Evolutionary conservation across 1,139 yeast genomes (phyloP), one percentile per base, ranked within the genome.

Genomic region (Wickerhamiella pararugosa): DNA sequence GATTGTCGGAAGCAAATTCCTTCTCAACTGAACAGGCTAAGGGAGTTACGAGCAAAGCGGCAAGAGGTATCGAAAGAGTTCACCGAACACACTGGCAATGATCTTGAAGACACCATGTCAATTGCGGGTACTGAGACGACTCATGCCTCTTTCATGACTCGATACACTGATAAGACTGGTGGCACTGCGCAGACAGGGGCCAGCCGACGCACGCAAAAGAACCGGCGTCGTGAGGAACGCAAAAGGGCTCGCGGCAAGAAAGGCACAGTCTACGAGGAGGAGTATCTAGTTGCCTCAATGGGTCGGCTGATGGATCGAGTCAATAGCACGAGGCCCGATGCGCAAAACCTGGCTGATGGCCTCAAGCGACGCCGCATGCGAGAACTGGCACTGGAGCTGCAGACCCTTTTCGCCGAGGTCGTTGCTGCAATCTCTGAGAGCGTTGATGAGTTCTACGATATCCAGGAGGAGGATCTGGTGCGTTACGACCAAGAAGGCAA

Each of bases 101-200:
- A 75, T 34, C 73, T 81, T 10, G 90, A 95, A 1, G 99, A 90
- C 60, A 82, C 87, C 59, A 93, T 92, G 2, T 87, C 97, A 0
- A 72, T 92, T 48, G 97, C 97, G 0, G 92, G 94, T 1, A 81
- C 96, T 0, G 96, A 86, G 58, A 79, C 95, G 0, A 82, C 95
- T 0, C 79, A 86, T 8, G 93, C 92, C 28, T 86, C 97, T 0
- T 83, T 87, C 59, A 82, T 86, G 63, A 90, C 98, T 0, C 73
- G 94, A 56, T 90, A 90, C 60, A 90, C 99, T 0, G 97, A 97
- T 49, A 86, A 87, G 61, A 86, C 97, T 1, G 71, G 80, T 0
- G 94, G 95, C 25, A 90, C 98, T 3, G 98, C 97, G 5, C 81
- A 82, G 58, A 90, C 98, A 0, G 96, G 97, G 26, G 96, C 92